Conservation (phyloP, 495 filamentous ascomycete species). For the Alectoria sarmentosa region DNA sequence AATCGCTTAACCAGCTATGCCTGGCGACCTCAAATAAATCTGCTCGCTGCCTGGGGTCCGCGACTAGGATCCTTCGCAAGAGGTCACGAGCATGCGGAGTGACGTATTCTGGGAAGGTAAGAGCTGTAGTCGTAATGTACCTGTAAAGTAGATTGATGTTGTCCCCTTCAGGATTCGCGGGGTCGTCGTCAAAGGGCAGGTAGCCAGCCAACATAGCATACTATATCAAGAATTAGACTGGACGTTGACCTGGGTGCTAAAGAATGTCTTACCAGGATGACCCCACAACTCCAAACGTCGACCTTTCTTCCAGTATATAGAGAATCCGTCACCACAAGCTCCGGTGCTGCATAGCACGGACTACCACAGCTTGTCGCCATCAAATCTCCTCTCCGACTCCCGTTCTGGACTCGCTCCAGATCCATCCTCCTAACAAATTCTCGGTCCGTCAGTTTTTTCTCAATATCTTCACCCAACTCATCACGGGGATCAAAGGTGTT, state of each 20-base stretch:
- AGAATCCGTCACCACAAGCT: constrained; percentile 95
- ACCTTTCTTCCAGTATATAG: constrained; percentile 97
- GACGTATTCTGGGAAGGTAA: constrained; percentile 98
- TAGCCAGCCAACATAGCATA: constrained; percentile 99
- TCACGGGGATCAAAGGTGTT: constrained; percentile 92
- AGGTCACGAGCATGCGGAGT: constrained; percentile 94
- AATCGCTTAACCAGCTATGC: constrained; percentile 98
- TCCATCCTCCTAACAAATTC: constrained; percentile 75
- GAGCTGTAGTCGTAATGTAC: constrained; percentile 95
- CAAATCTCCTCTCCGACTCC: constrained; percentile 63
- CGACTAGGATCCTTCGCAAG: constrained; percentile 87
- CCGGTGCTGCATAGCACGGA: constrained; percentile 89
- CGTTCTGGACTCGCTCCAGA: constrained; percentile 73
- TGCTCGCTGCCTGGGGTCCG: constrained; percentile 87
- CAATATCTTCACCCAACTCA: constrained; percentile 83
- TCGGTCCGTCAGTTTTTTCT: constrained; percentile 75
- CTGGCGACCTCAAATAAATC: constrained; percentile 96
- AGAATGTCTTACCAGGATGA: constrained; percentile 75
- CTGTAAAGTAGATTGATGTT: constrained; percentile 99
- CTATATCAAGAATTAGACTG: constrained; percentile 38
- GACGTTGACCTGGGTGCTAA: neutral
- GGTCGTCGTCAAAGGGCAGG: constrained; percentile 98
- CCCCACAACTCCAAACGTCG: constrained; percentile 98
- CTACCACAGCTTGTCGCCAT: constrained; percentile 55
- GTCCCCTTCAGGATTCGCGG: constrained; percentile 96